These are phyloP conservation scores for Globisporangium middletonii DNA, from an alignment of 352 stramenopile species.

Conservation along the genomic window DNA sequence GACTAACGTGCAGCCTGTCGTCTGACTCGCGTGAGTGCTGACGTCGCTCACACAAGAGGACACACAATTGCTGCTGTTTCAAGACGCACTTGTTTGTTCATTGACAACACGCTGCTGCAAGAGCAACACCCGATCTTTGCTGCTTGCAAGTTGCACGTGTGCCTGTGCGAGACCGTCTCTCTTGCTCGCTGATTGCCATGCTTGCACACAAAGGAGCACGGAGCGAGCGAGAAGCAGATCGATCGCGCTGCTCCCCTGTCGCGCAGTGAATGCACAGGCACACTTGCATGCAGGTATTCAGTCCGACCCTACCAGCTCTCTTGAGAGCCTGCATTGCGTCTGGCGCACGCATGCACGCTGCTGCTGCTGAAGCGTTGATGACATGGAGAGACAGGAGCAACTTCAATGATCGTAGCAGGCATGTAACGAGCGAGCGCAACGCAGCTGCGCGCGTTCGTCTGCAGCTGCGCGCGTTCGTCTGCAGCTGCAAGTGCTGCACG, in stretches of 20 bases:
- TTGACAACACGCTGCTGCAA: background rate
- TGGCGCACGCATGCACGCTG: no score
- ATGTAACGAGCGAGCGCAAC: slow-evolving; percentile 2
- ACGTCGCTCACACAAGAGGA: background rate
- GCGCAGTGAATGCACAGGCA: background rate
- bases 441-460: slow-evolving; percentile 6
- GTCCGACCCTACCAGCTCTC: background rate
- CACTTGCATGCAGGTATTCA: background rate
- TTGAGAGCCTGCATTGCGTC: no score
- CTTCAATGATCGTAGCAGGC: slow-evolving; percentile 1
- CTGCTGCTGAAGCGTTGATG: no score
- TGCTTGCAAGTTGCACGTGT: background rate
- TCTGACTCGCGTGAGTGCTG: background rate
- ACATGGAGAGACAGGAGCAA: slow-evolving; percentile 5
- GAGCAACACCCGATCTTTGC: background rate
- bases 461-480: background rate
- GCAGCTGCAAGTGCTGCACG: background rate
- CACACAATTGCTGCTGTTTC: background rate
- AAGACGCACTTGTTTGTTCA: no score
- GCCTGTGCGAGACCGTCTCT: background rate
- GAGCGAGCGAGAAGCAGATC: background rate
- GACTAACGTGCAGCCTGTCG: background rate
- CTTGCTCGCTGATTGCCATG: background rate
- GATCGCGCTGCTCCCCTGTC: background rate
- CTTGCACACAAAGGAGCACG: background rate